These are phyloP conservation scores for Fusarium robinianum DNA, from an alignment of 2,329 filamentous ascomycete species.

Conservation along the genomic window DNA sequence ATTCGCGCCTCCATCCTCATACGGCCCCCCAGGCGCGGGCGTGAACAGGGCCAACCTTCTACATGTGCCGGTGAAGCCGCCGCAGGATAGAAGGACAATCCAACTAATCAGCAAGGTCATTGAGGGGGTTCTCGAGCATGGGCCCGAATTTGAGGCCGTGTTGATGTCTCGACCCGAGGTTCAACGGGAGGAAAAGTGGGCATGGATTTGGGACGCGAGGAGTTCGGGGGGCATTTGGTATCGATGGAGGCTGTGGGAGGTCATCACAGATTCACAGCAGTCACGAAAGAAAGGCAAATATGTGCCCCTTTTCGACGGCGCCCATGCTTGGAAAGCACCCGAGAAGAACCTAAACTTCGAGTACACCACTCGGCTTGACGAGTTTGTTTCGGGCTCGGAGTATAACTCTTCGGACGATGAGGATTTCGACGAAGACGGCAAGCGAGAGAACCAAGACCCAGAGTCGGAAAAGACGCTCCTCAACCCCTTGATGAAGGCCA, in stretches of 20 bases:
- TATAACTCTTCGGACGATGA: constrained; percentile 90
- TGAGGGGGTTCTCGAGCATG: constrained; percentile 77
- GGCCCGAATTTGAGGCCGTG: constrained; percentile 86
- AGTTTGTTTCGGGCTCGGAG: constrained; percentile 81
- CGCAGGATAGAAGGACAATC: constrained; percentile 76
- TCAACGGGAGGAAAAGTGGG: constrained; percentile 86
- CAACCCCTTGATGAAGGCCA: constrained; percentile 81
- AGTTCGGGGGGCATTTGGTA: constrained; percentile 86
- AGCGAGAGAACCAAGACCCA: constrained; percentile 50
- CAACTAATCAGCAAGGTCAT: constrained; percentile 87
- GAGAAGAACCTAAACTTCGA: constrained; percentile 77
- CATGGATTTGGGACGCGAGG: constrained; percentile 88
- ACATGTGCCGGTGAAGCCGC: constrained; percentile 74
- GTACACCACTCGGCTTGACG: constrained; percentile 74
- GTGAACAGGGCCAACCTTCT: constrained; percentile 54
- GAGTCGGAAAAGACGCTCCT: constrained; percentile 67
- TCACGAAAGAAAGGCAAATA: constrained; percentile 55
- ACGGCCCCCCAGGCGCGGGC: constrained; percentile 51
- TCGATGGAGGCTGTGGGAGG: constrained; percentile 87
- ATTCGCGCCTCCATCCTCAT: constrained; percentile 79
- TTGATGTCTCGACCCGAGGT: constrained; percentile 87
- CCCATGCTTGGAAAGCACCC: constrained; percentile 77
- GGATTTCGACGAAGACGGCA: constrained; percentile 64
- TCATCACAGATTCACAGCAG: constrained; percentile 68
- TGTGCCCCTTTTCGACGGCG: constrained; percentile 73